Conservation (phyloP, 2,329 filamentous ascomycete genomes). For the Alternaria brassicicola region DNA sequence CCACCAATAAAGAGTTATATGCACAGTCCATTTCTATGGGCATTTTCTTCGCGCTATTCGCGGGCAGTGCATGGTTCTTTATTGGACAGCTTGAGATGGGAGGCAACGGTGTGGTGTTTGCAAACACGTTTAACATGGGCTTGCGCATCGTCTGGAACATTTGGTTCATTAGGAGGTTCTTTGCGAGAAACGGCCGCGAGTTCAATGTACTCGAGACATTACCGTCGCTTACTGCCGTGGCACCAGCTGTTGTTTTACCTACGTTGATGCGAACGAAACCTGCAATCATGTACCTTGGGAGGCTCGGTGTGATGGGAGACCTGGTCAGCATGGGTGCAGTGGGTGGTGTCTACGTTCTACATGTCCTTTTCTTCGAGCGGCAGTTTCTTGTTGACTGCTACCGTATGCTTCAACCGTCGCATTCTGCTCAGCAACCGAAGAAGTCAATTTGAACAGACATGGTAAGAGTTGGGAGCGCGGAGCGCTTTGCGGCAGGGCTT, state of each 20-base stretch:
- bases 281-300: constrained; percentile 28
- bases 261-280: constrained; percentile 44
- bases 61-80: constrained; percentile 73
- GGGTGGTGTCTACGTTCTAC: constrained; percentile 43
- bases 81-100: constrained; percentile 73
- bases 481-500: background rate
- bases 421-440: background rate
- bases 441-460: background rate
- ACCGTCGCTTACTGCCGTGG: constrained; percentile 41
- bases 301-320: constrained; percentile 52
- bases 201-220: constrained; percentile 28
- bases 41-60: constrained; percentile 78
- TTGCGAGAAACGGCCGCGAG: constrained; percentile 23
- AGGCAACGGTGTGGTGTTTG: constrained; percentile 79
- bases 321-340: constrained; percentile 47
- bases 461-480: background rate
- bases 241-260: constrained; percentile 47
- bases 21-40: constrained; percentile 84
- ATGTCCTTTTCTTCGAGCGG: constrained; percentile 44
- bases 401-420: constrained; percentile 36
- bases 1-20: constrained; percentile 75
- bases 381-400: constrained; percentile 44
- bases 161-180: constrained; percentile 66
- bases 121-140: constrained; percentile 89
- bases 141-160: constrained; percentile 83